Conservation (phyloP, 345 rosid genomes). For the Eucalyptus tenuipes region DNA sequence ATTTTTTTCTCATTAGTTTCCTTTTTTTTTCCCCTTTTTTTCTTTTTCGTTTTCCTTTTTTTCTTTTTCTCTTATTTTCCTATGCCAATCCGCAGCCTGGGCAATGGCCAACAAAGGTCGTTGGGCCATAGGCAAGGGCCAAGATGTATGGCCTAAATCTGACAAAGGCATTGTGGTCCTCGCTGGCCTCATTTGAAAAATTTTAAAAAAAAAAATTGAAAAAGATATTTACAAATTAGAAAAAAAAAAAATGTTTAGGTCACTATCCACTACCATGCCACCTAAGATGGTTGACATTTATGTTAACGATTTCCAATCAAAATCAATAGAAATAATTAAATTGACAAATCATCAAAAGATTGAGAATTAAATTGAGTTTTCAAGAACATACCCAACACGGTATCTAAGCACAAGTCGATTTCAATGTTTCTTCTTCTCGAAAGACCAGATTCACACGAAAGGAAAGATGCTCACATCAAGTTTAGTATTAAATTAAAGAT, state of each 20-base stretch:
- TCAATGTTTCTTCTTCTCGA: neutral
- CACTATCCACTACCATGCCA: rapidly evolving
- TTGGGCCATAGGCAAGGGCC: neutral
- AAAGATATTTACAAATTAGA: too few relatives aligned
- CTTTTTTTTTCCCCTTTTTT: too few relatives aligned
- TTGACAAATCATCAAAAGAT: rapidly evolving
- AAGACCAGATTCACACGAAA: neutral
- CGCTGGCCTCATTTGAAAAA: neutral
- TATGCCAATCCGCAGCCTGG: rapidly evolving
- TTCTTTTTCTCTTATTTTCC: neutral
- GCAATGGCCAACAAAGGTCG: neutral
- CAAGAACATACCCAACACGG: neutral
- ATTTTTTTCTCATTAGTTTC: neutral
- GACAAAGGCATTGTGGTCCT: neutral
- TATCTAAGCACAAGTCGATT: neutral
- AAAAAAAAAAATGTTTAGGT: too few relatives aligned
- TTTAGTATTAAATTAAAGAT: neutral
- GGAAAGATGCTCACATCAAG: neutral
- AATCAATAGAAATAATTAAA: rapidly evolving
- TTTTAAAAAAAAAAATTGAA: too few relatives aligned
- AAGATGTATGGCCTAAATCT: neutral
- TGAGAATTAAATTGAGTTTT: neutral
- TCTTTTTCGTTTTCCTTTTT: too few relatives aligned
- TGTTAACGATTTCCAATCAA: rapidly evolving
- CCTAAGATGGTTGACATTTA: neutral